Evolutionary conservation across 345 rosid genomes (phyloP).

Genomic region (Populus ilicifolia): DNA sequence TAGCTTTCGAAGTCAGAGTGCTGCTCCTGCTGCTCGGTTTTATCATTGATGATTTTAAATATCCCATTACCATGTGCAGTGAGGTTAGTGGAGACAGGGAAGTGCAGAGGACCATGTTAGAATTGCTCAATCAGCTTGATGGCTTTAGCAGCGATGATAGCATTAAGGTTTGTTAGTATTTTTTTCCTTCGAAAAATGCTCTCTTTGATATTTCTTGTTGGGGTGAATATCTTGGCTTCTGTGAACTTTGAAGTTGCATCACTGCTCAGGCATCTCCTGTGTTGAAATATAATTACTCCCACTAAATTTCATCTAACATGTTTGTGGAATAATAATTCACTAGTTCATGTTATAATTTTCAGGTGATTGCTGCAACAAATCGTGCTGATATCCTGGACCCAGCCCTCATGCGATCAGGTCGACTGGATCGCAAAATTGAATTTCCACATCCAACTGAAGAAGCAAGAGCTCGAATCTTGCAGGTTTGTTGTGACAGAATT

Average conservation of each 20-base stretch:
- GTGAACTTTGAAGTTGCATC: not conserved
- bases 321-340: not conserved
- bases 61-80: constrained; percentile 41
- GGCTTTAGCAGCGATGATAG: constrained; percentile 98
- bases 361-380: constrained; percentile 99
- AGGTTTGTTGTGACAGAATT: constrained; percentile 33
- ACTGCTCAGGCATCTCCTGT: not conserved
- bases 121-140: constrained; percentile 95
- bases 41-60: not conserved
- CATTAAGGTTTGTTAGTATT: constrained; percentile 63
- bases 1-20: not conserved
- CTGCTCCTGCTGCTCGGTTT: not conserved
- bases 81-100: constrained; percentile 99
- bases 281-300: too few species aligned
- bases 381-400: constrained; percentile 98
- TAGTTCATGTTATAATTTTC: constrained; percentile 7
- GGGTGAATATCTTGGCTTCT: not conserved
- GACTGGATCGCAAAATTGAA: constrained; percentile 97
- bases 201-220: not conserved
- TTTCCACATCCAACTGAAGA: constrained; percentile 98
- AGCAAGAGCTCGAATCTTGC: constrained; percentile 96
- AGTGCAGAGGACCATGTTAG: constrained; percentile 98
- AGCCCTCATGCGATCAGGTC: constrained; percentile 98
- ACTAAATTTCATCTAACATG: too few species aligned
- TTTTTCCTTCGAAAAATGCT: not conserved